These are phyloP conservation scores for Poterioochromonas sp. DNA, from an alignment of 352 stramenopile genomes.

Conservation along the genomic window DNA sequence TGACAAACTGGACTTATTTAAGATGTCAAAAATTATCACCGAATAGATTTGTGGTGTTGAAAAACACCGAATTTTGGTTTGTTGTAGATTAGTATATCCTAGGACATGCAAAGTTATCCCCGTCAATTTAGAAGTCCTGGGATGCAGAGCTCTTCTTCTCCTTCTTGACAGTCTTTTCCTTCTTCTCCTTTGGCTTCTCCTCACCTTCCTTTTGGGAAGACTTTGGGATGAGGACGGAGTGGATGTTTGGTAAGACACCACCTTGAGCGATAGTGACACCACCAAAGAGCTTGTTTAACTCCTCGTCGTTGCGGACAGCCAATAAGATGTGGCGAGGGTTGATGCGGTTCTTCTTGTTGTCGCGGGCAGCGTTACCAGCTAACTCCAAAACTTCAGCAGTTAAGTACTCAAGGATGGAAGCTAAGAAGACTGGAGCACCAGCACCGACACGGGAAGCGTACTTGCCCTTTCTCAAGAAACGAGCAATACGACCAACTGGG, in stretches of 20 bases:
- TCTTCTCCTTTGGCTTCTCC: too few relatives aligned
- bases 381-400: constrained; percentile 78
- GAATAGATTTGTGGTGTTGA: too few relatives aligned
- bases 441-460: constrained; percentile 78
- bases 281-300: constrained; percentile 87
- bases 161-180: too few relatives aligned
- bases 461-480: constrained; percentile 80
- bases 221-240: constrained; percentile 76
- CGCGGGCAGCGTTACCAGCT: constrained; percentile 75
- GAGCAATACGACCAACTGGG: constrained; percentile 81
- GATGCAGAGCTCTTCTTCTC: too few relatives aligned
- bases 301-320: constrained; percentile 85
- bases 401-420: constrained; percentile 74
- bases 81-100: too few relatives aligned
- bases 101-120: too few relatives aligned
- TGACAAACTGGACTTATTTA: too few relatives aligned
- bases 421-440: constrained; percentile 84
- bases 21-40: too few relatives aligned
- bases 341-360: constrained; percentile 92
- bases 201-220: too few relatives aligned
- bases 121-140: too few relatives aligned
- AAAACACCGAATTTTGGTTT: too few relatives aligned
- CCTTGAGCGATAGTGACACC: constrained; percentile 84
- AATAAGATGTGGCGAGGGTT: constrained; percentile 89
- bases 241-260: constrained; percentile 90